phyloP scores from a whole-genome alignment of 495 filamentous ascomycete species.

The Aspergillus homomorphus region DNA sequence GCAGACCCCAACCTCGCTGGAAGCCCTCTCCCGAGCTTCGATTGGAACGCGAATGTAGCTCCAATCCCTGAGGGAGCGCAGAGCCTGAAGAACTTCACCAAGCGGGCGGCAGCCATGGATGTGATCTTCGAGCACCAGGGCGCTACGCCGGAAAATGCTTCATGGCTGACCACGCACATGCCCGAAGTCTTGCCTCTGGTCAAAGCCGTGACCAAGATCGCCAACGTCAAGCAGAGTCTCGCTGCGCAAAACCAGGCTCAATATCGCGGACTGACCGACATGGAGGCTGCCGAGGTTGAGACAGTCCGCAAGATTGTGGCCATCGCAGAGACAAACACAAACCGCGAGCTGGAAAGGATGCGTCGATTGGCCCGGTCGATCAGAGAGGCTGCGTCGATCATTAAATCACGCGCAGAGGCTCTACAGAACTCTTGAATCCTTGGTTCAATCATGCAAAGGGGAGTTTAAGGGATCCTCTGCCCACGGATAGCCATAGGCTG shows the following conservation, averaged over 20 bases:
- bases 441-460: neutral
- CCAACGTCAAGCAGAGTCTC: slow-evolving; percentile 17
- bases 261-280: slow-evolving; percentile 12
- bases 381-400: slow-evolving; percentile 12
- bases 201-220: slow-evolving; percentile 25
- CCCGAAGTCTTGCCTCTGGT: slow-evolving; percentile 18
- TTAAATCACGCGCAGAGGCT: slow-evolving; percentile 15
- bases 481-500: neutral
- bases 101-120: slow-evolving; percentile 32
- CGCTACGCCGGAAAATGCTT: slow-evolving; percentile 28
- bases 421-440: slow-evolving; percentile 10
- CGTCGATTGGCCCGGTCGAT: slow-evolving; percentile 17
- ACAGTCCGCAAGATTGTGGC: slow-evolving; percentile 19
- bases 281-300: slow-evolving; percentile 25
- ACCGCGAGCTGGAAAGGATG: slow-evolving; percentile 22
- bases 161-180: slow-evolving; percentile 26
- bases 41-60: slow-evolving; percentile 22
- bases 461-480: neutral
- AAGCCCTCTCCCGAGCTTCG: slow-evolving; percentile 14
- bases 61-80: slow-evolving; percentile 14
- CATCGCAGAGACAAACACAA: slow-evolving; percentile 22
- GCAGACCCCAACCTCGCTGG: neutral
- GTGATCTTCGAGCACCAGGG: slow-evolving; percentile 24
- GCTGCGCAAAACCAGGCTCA: slow-evolving; percentile 3
- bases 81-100: slow-evolving; percentile 21